These are phyloP conservation scores for Helotiales sp. DNA, from an alignment of 2,329 filamentous ascomycete species.

Conservation along the genomic window DNA sequence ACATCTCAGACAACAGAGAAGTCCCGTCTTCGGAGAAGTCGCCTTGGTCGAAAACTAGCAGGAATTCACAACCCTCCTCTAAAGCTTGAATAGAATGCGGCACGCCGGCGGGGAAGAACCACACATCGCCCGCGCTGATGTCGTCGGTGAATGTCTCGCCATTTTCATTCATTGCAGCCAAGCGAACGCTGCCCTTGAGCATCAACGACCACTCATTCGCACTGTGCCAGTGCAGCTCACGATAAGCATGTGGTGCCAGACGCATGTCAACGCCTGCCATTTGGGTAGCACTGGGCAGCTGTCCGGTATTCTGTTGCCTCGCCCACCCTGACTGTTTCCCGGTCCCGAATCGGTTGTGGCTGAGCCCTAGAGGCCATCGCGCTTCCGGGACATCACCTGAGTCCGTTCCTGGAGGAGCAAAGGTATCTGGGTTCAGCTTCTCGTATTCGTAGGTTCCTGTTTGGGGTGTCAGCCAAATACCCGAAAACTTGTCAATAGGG, in stretches of 20 bases:
- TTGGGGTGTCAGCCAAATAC: background rate
- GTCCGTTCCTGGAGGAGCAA: slow-evolving; percentile 55
- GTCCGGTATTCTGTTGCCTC: slow-evolving; percentile 53
- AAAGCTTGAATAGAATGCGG: slow-evolving; percentile 56
- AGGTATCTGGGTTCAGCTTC: slow-evolving; percentile 53
- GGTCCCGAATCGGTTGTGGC: slow-evolving; percentile 44
- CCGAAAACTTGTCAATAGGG: no score
- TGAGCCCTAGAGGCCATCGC: slow-evolving; percentile 56
- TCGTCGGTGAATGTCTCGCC: slow-evolving; percentile 50
- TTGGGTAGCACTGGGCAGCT: slow-evolving; percentile 46
- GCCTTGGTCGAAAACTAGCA: slow-evolving; percentile 61
- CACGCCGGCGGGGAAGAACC: slow-evolving; percentile 53
- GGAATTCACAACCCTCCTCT: slow-evolving; percentile 55
- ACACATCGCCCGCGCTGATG: slow-evolving; percentile 51
- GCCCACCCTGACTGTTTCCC: slow-evolving; percentile 50
- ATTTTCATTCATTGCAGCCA: slow-evolving; percentile 53
- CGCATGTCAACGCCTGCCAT: slow-evolving; percentile 63
- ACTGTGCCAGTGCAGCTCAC: slow-evolving; percentile 65
- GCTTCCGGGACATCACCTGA: slow-evolving; percentile 46
- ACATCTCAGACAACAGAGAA: slow-evolving; percentile 46
- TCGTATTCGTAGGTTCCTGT: slow-evolving; percentile 48
- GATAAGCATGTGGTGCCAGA: slow-evolving; percentile 55
- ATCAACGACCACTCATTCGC: slow-evolving; percentile 53
- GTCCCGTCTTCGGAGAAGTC: slow-evolving; percentile 59
- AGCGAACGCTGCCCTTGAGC: slow-evolving; percentile 52